A percentile compares a stretch with the other conserved stretches of the same genome.
Conservation (phyloP, 192 early-diverging fungal species). For the Martensiomyces pterosporus region DNA sequence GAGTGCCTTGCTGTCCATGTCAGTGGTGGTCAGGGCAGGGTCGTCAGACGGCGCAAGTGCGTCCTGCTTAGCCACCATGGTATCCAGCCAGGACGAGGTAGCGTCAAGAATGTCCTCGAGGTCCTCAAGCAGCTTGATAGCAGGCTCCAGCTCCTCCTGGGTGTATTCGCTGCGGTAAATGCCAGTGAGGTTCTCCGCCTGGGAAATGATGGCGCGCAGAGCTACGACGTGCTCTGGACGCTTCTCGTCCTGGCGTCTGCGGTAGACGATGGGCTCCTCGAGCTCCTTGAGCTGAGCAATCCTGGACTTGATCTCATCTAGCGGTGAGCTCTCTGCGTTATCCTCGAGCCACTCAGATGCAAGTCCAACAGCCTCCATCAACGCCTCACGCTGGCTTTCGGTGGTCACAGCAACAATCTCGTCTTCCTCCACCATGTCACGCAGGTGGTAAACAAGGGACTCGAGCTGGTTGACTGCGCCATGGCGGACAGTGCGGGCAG, state of each 20-base stretch:
- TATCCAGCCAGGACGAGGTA: constrained; percentile 57
- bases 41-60: constrained; percentile 54
- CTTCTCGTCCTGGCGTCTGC: constrained; percentile 51
- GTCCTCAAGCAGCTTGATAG: constrained; percentile 30
- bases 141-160: constrained; percentile 50
- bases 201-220: constrained; percentile 43
- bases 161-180: constrained; percentile 45
- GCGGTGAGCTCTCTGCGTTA: constrained; percentile 62
- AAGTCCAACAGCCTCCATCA: constrained; percentile 55
- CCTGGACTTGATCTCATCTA: constrained; percentile 38
- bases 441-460: constrained; percentile 80
- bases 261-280: constrained; percentile 40
- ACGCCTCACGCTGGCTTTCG: constrained; percentile 62
- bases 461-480: constrained; percentile 87
- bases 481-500: constrained; percentile 63
- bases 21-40: constrained; percentile 59
- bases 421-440: constrained; percentile 79
- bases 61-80: constrained; percentile 57
- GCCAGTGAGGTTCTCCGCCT: constrained; percentile 47
- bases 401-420: constrained; percentile 64
- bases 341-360: constrained; percentile 85
- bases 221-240: constrained; percentile 55
- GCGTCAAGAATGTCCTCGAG: constrained; percentile 53
- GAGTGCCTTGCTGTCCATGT: constrained; percentile 52
- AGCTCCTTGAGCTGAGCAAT: constrained; percentile 46